A percentile compares a stretch with the other conserved stretches of the same genome.
Conservation (phyloP, 441 rosid species). For the Sinapis alba region DNA sequence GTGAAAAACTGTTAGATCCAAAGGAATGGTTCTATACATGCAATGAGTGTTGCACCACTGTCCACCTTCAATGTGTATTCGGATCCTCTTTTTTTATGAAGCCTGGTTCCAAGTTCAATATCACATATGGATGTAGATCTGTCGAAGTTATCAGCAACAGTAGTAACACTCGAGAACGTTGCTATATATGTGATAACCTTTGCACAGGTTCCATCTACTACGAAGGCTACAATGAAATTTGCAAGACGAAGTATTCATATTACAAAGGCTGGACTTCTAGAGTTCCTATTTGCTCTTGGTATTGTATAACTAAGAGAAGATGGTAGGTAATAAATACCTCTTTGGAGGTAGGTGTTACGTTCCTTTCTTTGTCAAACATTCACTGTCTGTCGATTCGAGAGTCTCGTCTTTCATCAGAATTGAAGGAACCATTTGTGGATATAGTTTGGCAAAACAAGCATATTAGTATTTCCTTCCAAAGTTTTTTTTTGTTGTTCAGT, state of each 20-base stretch:
- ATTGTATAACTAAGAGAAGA: background rate
- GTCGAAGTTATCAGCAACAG: background rate
- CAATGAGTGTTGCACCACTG: background rate
- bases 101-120: background rate
- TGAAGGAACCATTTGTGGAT: background rate
- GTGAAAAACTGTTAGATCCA: background rate
- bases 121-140: background rate
- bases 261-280: background rate
- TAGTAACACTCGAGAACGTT: background rate
- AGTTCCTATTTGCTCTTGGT: background rate
- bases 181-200: background rate
- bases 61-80: background rate
- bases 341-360: background rate
- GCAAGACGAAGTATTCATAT: too few relatives aligned
- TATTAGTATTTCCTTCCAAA: too few relatives aligned
- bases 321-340: background rate
- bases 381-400: background rate
- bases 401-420: background rate
- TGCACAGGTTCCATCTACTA: background rate
- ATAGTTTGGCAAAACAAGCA: too few relatives aligned
- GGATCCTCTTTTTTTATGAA: background rate
- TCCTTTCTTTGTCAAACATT: background rate
- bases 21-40: conserved; percentile 19
- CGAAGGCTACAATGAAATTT: background rate
- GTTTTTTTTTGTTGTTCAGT: too few relatives aligned